Base-by-base conservation (phyloP, 169 alveolate genomes). In the Plasmodium adleri region DNA sequence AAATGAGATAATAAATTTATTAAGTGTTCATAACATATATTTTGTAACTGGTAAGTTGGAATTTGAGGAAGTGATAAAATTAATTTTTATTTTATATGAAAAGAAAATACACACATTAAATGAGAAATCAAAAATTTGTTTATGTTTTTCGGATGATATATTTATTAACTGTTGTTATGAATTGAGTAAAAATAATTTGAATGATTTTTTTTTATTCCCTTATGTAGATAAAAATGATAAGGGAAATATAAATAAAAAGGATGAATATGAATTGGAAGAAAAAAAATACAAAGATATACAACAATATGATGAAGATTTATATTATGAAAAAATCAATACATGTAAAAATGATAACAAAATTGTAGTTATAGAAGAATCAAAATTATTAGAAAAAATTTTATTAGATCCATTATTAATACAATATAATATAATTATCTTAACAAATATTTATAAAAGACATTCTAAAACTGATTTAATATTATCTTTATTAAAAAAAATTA, bases 371-470 rank as follows among this genome's bases (percentile, higher is more conserved):
- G 73, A 83, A 60, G 91, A 83, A 49, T 26, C 85, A 54, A 83
- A 39, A 24, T 47, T 83, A 50, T 68, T 83, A 7, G 85, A 83
- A 50, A 60, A 74, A 45, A 64, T 94, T 32, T 22, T 92, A 72
- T 28, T 73, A 12, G 96, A 94, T 26, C 96, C 96, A 10, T 93
- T 94, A 39, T 74, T 94, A 67, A 88, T 94, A 50, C 95, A 94
- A 47, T 94, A 68, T 90, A 88, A 93, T 9, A 93, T 94, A 28
- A 74, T 94, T 47, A 78, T 94, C 22, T 59, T 94, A 59, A 88
- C 94, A 49, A 90, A 76, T 63, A 68, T 90, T 24, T 92, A 94
- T 59, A 78, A 88, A 54, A 80, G 96, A 22, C 13, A 67, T 13
- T 62, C 88, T 52, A 64, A 68, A 72, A 90, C 93, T 39, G 96